Evolutionary conservation across 2,329 filamentous ascomycete species (phyloP).

Genomic region (Stagonosporopsis vannaccii): DNA sequence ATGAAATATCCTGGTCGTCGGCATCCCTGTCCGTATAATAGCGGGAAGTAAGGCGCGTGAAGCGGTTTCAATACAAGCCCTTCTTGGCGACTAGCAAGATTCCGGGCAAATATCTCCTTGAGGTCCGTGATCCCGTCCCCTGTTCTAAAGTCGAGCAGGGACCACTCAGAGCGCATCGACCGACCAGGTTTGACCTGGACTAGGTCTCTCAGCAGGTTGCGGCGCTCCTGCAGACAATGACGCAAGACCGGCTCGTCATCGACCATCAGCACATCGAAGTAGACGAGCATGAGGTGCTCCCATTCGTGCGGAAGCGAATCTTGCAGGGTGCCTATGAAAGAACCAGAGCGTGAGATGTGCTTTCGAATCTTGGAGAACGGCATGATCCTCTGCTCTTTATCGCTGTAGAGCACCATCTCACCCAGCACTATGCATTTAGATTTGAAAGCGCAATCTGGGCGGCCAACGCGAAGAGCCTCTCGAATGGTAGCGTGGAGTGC

Average conservation of each 20-base stretch:
- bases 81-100: constrained; percentile 73
- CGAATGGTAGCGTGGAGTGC: constrained; percentile 69
- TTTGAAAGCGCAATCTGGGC: constrained; percentile 64
- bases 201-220: constrained; percentile 65
- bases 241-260: constrained; percentile 62
- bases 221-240: constrained; percentile 66
- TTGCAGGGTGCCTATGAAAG: constrained; percentile 69
- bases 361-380: constrained; percentile 85
- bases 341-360: constrained; percentile 76
- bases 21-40: constrained; percentile 34
- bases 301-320: constrained; percentile 68
- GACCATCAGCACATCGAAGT: constrained; percentile 66
- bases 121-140: constrained; percentile 42
- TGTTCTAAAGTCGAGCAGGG: constrained; percentile 69
- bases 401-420: constrained; percentile 80
- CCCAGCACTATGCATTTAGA: constrained; percentile 80
- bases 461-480: constrained; percentile 69
- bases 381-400: constrained; percentile 68
- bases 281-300: constrained; percentile 67
- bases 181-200: constrained; percentile 65
- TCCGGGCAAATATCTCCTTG: constrained; percentile 65
- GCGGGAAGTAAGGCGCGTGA: constrained; percentile 75
- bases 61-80: constrained; percentile 80
- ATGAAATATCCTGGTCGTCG: constrained; percentile 63
- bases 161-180: constrained; percentile 71